Base-by-base conservation (phyloP, 2,329 filamentous ascomycete species). In the Stemphylium vesicarium region DNA sequence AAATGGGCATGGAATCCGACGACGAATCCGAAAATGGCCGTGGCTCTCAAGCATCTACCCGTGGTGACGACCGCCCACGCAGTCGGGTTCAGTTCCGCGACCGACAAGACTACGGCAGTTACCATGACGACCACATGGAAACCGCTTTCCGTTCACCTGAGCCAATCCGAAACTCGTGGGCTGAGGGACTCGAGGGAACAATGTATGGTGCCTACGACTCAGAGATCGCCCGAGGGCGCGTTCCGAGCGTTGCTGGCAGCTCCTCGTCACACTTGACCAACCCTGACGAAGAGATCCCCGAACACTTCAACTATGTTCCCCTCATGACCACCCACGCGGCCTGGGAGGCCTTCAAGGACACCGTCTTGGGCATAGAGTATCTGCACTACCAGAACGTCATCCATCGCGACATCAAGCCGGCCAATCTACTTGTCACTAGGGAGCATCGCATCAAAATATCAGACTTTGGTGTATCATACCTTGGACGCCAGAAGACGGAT, bases 401-500 rank as follows among this genome's bases (percentile, higher is more conserved):
- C 12, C 80, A 82, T 57, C 77, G 80, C 38, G 80, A 82, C 60
- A 81, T 82, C 71, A 82, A 82, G 61, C 80, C 80, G 15, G 93
- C 94, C 33, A 98, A 98, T 72, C 82, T 99, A 6, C 82, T 99
- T 6, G 92, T 94, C 80, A 96, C 92, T 45, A 87, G 81, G 65
- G 89, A 92, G 60, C 88, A 93, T 65, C 87, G 89, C 12, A 91
- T 97, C 70, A 99, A 99, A 81, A 99, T 99, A 57, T 98, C 95
- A 4, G 95, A 99, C 71, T 99, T 99, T 79, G 95, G 95, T 29
- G 95, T 99, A 1, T 99, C 95, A 1, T 99, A 98, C 75, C 91
- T 99, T 59, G 95, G 95, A 24, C 87, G 92, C 45, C 92, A 92
- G 1, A 90, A 93, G 53, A 85, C 91, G 35, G 91, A 96, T 41